Percentiles rank a stretch among this genome's conserved stretches.
phyloP scores from a whole-genome alignment of 805 yeast species.

The Pichia thaimueangensis region DNA sequence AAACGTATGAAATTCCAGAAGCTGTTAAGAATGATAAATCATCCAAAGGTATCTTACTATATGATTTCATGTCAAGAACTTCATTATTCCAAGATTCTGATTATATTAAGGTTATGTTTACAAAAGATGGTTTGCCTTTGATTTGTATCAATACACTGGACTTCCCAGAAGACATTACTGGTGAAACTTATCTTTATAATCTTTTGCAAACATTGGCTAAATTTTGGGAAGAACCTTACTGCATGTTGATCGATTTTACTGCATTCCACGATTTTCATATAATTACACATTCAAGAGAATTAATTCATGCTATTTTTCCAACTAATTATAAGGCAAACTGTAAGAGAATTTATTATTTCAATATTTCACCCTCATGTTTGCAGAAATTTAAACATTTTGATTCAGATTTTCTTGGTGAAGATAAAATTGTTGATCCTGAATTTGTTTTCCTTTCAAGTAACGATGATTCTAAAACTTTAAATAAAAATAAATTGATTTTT shows the following conservation, averaged over 20 bases:
- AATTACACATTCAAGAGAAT: constrained; percentile 10
- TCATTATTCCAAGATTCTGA: constrained; percentile 45
- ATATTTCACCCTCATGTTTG: constrained; percentile 34
- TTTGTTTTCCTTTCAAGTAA: constrained; percentile 37
- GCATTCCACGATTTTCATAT: constrained; percentile 32
- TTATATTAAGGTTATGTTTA: constrained; percentile 57
- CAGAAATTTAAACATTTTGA: constrained; percentile 10
- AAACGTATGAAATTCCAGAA: constrained; percentile 51
- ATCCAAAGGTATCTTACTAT: constrained; percentile 45
- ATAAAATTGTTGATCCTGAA: constrained; percentile 7
- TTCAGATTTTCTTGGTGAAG: constrained; percentile 10
- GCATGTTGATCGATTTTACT: constrained; percentile 63
- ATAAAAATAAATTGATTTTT: constrained; percentile 38
- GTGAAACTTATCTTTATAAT: constrained; percentile 51
- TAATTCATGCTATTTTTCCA: constrained; percentile 37
- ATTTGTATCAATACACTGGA: constrained; percentile 42
- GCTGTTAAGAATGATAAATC: constrained; percentile 41
- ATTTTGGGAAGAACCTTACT: constrained; percentile 64
- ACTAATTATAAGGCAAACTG: constrained; percentile 47
- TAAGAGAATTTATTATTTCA: constrained; percentile 44
- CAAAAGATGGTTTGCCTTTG: constrained; percentile 68
- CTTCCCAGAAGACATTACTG: constrained; percentile 33
- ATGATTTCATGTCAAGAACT: constrained; percentile 69
- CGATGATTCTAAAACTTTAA: constrained; percentile 39
- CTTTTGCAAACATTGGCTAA: constrained; percentile 59